Percentiles rank a stretch among this genome's conserved stretches.
These are phyloP conservation scores for Diddensiella caesifluorescens DNA, from an alignment of 805 yeast species.

Conservation along the genomic window DNA sequence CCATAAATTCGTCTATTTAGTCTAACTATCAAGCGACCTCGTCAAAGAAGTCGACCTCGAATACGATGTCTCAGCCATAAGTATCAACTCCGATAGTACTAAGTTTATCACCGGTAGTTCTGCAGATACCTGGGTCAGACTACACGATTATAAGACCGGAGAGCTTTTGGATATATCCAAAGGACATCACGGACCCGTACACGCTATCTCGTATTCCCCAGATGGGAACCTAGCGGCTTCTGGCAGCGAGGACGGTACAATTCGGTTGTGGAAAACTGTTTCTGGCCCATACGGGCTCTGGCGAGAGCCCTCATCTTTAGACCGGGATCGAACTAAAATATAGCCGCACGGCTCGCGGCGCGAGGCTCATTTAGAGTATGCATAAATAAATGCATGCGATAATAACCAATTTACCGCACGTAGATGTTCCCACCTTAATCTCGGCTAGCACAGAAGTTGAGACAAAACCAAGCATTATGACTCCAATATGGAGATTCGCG, in stretches of 20 bases:
- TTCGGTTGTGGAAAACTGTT: slow-evolving; percentile 81
- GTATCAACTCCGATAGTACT: slow-evolving; percentile 19
- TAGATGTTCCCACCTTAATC: not conserved
- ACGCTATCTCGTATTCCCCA: slow-evolving; percentile 83
- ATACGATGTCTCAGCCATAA: slow-evolving; percentile 27
- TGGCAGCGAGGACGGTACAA: slow-evolving; percentile 97
- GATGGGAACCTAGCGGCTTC: slow-evolving; percentile 70
- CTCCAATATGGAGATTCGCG: not conserved
- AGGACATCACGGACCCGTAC: slow-evolving; percentile 96
- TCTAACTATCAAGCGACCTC: slow-evolving; percentile 8
- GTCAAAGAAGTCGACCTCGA: slow-evolving; percentile 20
- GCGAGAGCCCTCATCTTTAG: too few species aligned
- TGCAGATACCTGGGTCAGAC: slow-evolving; percentile 31
- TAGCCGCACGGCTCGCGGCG: too few species aligned
- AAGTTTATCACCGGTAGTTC: slow-evolving; percentile 27
- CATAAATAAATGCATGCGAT: too few species aligned
- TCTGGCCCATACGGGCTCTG: slow-evolving; percentile 31
- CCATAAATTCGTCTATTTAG: not conserved
- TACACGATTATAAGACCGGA: slow-evolving; percentile 52
- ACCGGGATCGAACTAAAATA: too few species aligned
- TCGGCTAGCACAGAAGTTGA: not conserved
- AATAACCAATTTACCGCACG: too few species aligned
- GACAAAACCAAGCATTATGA: not conserved
- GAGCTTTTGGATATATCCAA: slow-evolving; percentile 81
- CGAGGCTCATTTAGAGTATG: too few species aligned